phyloP scores from a whole-genome alignment of 2,329 filamentous ascomycete genomes.

The Aspergillus bombycis region DNA sequence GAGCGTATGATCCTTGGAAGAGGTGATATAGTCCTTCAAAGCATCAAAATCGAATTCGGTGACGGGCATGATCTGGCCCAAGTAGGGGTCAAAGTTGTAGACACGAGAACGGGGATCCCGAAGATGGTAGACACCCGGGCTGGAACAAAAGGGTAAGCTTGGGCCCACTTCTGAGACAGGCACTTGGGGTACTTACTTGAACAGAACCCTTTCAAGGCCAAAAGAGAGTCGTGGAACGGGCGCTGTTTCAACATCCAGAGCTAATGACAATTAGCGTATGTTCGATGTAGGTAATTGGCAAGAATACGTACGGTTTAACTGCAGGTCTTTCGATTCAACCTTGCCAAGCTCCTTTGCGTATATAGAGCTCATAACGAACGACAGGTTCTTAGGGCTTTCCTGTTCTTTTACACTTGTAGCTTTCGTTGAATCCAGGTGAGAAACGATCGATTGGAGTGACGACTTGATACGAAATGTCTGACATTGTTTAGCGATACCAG shows the following conservation, averaged over 20 bases:
- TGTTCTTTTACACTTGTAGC: neutral
- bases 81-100: slow-evolving; percentile 96
- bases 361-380: slow-evolving; percentile 18
- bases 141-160: slow-evolving; percentile 26
- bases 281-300: neutral
- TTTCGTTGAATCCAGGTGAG: slow-evolving; percentile 6
- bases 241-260: slow-evolving; percentile 49
- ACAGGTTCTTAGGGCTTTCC: slow-evolving; percentile 12
- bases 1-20: slow-evolving; percentile 77
- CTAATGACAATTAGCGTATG: slow-evolving; percentile 24
- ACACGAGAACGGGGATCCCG: slow-evolving; percentile 86
- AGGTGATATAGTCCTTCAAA: slow-evolving; percentile 85
- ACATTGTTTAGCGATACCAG: neutral
- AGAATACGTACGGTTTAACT: slow-evolving; percentile 19
- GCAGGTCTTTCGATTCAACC: slow-evolving; percentile 4
- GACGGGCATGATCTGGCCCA: slow-evolving; percentile 90
- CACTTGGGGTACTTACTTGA: slow-evolving; percentile 63
- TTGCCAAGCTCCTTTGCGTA: slow-evolving; percentile 10
- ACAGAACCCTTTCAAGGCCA: slow-evolving; percentile 84
- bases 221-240: slow-evolving; percentile 68
- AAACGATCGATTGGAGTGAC: slow-evolving; percentile 9
- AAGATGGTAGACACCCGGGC: slow-evolving; percentile 82
- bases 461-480: slow-evolving; percentile 11
- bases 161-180: neutral
- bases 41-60: slow-evolving; percentile 89